phyloP scores from a whole-genome alignment of 768 basidiomycete genomes.

The Suillus cothurnatus region DNA sequence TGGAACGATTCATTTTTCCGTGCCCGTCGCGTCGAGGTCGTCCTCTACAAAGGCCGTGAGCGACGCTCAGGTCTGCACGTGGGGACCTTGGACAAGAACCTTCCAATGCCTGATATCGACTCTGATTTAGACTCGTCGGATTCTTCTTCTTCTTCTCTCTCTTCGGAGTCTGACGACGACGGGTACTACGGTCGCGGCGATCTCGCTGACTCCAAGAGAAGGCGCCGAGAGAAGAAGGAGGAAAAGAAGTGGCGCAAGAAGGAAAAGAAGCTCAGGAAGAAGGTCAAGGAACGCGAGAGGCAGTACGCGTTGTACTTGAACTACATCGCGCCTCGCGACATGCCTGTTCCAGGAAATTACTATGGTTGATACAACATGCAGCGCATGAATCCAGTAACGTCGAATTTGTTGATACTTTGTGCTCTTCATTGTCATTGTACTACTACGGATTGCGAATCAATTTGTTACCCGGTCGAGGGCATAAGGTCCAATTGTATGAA shows the following conservation, averaged over 20 bases:
- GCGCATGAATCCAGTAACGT: not conserved
- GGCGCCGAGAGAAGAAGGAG: conserved; percentile 54
- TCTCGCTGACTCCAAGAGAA: conserved; percentile 51
- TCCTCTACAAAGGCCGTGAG: conserved; percentile 80
- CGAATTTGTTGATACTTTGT: conserved; percentile 9
- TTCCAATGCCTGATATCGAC: conserved; percentile 45
- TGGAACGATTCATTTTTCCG: conserved; percentile 83
- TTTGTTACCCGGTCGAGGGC: not conserved
- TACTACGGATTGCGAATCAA: not conserved
- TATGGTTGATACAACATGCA: conserved; percentile 21
- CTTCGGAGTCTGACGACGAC: conserved; percentile 48
- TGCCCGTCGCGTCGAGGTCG: conserved; percentile 72
- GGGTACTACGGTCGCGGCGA: conserved; percentile 54
- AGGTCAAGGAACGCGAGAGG: conserved; percentile 61
- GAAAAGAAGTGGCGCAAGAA: conserved; percentile 64
- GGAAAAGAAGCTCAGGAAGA: conserved; percentile 64
- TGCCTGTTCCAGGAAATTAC: conserved; percentile 29
- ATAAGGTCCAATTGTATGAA: not conserved
- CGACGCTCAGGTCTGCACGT: conserved; percentile 67
- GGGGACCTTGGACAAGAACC: conserved; percentile 55
- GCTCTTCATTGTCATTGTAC: not conserved
- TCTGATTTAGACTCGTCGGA: conserved; percentile 42
- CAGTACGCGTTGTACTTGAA: conserved; percentile 65
- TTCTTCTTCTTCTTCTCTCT: conserved; percentile 34
- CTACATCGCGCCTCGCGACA: conserved; percentile 43